These are phyloP conservation scores for Catunica adiposa DNA, from an alignment of 2,329 filamentous ascomycete genomes.

Conservation along the genomic window DNA sequence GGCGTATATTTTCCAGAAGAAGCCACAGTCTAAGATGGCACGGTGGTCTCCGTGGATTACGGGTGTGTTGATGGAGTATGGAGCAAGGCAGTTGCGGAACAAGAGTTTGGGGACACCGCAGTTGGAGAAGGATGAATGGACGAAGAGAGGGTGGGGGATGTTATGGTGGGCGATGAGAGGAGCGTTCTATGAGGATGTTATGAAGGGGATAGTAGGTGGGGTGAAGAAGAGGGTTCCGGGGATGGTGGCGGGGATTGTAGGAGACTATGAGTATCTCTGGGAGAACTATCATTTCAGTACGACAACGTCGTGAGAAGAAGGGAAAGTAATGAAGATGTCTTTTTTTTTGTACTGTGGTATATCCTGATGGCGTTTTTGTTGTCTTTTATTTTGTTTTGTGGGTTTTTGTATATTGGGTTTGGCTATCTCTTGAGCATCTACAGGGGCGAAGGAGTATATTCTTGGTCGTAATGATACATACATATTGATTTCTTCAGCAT, in stretches of 20 bases:
- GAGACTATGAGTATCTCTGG: slow-evolving; percentile 97
- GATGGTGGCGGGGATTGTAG: slow-evolving; percentile 68
- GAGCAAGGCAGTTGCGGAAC: slow-evolving; percentile 65
- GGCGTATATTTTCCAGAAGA: slow-evolving; percentile 4
- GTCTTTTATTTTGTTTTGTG: slow-evolving; percentile 12
- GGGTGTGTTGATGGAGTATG: slow-evolving; percentile 70
- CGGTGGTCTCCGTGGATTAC: slow-evolving; percentile 88
- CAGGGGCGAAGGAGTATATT: neutral
- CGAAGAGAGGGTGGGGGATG: slow-evolving; percentile 73
- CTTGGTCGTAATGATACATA: too few species aligned
- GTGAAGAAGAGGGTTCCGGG: slow-evolving; percentile 63
- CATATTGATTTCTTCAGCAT: neutral
- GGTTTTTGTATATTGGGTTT: slow-evolving; percentile 12
- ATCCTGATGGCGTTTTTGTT: slow-evolving; percentile 9
- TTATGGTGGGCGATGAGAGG: slow-evolving; percentile 94
- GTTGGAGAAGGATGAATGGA: slow-evolving; percentile 79
- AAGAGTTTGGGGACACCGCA: slow-evolving; percentile 66
- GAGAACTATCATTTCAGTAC: slow-evolving; percentile 89
- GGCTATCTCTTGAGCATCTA: neutral
- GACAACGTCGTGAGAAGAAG: slow-evolving; percentile 22
- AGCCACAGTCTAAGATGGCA: slow-evolving; percentile 30
- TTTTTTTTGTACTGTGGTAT: neutral
- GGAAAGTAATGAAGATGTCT: neutral
- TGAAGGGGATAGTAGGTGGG: slow-evolving; percentile 54
- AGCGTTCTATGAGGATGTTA: slow-evolving; percentile 90